These are phyloP conservation scores for Vachellia pachyceras DNA, from an alignment of 306 rosid genomes.

Conservation along the genomic window DNA sequence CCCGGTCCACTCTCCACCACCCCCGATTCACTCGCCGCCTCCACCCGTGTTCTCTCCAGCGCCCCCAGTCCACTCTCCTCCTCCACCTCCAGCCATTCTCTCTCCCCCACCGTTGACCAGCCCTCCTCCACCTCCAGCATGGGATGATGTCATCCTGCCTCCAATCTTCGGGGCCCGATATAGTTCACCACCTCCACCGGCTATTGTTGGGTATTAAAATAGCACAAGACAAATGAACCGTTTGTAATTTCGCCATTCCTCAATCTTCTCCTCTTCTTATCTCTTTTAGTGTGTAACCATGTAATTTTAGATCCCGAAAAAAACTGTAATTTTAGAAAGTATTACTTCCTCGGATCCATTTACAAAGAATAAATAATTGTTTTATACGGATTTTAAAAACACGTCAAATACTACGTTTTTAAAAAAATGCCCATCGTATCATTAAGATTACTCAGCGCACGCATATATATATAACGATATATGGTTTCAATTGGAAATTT, in stretches of 20 bases:
- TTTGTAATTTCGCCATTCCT: not conserved
- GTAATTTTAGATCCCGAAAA: too few species aligned
- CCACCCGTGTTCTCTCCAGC: constrained; percentile 15
- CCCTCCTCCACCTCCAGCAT: constrained; percentile 32
- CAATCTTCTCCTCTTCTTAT: not conserved
- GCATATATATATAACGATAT: too few species aligned
- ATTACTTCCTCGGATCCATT: not conserved
- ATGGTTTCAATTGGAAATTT: too few species aligned
- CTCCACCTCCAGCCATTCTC: not conserved
- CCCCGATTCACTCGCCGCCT: not conserved
- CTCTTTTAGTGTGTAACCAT: not conserved
- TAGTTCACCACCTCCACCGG: constrained; percentile 75
- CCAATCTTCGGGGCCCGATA: constrained; percentile 56
- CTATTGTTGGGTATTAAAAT: constrained; percentile 57
- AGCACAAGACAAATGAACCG: not conserved
- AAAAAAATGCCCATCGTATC: not conserved
- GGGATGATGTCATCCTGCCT: constrained; percentile 51
- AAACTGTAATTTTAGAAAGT: too few species aligned
- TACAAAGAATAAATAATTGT: too few species aligned
- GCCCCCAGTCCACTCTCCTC: constrained; percentile 18
- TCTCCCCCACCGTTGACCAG: not conserved
- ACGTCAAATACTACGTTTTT: too few species aligned
- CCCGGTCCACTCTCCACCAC: not conserved
- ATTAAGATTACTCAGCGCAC: not conserved
- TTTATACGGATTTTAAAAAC: not conserved